Evolutionary conservation across 2,329 filamentous ascomycete species (phyloP), one percentile per base, ranked within the genome.

Genomic region (Exophiala xenobiotica): DNA sequence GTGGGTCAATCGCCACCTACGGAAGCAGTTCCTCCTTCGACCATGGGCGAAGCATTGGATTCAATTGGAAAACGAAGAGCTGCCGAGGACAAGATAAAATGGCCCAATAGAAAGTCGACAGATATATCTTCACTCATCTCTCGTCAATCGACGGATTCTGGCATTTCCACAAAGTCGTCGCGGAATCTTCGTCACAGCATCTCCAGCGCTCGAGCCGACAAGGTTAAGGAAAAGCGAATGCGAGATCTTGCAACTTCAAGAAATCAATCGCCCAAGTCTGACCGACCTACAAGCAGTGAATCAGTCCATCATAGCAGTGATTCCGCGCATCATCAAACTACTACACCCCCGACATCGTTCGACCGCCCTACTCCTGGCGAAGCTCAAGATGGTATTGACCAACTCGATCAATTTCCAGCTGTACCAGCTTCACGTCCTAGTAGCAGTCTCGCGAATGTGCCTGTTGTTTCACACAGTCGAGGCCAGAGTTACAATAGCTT

Each of bases 371-470:
- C 20, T 12, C 19, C 19, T 8, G 19, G 9, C n/a, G 20, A 24
- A 20, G 20, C n/a, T 4, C 19, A 33, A 9, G 24, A 23, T 2
- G 24, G 31, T 12, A 11, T 44, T 12, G 56, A 56, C 39, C 38
- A 59, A 20, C 51, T 59, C 27, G 56, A 54, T 45, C 51, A 40
- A 24, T 59, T 59, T 16, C 56, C 56, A 11, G 43, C 43, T n/a
- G 56, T 59, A 6, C 56, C 56, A 6, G 39, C 22, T 9, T 54
- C 53, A 2, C 29, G 53, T 20, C 46, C 49, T 35, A 35, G 31
- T 35, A 23, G 37, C 9, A 56, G 49, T 37, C 5, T 52, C 14
- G 23, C 14, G 26, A 45, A 38, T 22, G 49, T 19, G 27, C 35
- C 39, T 9, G 29, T 24, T 29, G 41, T 31, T 19, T 24, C 33